A percentile compares a stretch with the other conserved stretches of the same genome.
Evolutionary conservation across 2,329 filamentous ascomycete species (phyloP).

Genomic region (Arthroderma uncinatum): DNA sequence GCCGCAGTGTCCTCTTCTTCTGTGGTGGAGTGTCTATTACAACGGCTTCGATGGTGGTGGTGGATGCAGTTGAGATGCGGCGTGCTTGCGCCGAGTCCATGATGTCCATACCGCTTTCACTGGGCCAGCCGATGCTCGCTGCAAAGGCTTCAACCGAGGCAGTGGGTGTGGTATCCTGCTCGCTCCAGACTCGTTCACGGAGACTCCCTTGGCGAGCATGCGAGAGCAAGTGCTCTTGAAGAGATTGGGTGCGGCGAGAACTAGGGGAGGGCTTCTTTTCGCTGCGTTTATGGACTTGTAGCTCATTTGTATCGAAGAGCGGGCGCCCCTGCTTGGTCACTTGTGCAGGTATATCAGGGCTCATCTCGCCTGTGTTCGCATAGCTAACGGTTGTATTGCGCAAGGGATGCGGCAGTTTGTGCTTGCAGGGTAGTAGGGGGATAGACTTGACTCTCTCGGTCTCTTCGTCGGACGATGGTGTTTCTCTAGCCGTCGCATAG

Average conservation of each 20-base stretch:
- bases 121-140: conserved; percentile 41
- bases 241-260: not conserved
- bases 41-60: conserved; percentile 46
- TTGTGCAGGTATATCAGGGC: not conserved
- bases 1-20: conserved; percentile 39
- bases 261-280: not conserved
- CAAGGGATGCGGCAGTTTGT: conserved; percentile 14
- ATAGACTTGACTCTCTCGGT: conserved; percentile 24
- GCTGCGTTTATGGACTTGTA: not conserved
- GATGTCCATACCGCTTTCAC: conserved; percentile 20
- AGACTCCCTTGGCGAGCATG: not conserved
- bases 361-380: not conserved
- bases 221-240: not conserved
- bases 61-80: conserved; percentile 43
- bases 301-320: not conserved
- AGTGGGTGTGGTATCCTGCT: not conserved
- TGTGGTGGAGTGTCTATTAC: conserved; percentile 42
- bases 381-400: conserved; percentile 3
- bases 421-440: conserved; percentile 16
- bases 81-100: conserved; percentile 22
- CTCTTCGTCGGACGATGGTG: conserved; percentile 52
- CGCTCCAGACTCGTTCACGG: conserved; percentile 3
- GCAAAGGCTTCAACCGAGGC: conserved; percentile 40
- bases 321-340: not conserved
- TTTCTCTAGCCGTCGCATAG: conserved; percentile 60